Conservation (phyloP, 495 filamentous ascomycete species). For the Sphaerosporella brunnea region DNA sequence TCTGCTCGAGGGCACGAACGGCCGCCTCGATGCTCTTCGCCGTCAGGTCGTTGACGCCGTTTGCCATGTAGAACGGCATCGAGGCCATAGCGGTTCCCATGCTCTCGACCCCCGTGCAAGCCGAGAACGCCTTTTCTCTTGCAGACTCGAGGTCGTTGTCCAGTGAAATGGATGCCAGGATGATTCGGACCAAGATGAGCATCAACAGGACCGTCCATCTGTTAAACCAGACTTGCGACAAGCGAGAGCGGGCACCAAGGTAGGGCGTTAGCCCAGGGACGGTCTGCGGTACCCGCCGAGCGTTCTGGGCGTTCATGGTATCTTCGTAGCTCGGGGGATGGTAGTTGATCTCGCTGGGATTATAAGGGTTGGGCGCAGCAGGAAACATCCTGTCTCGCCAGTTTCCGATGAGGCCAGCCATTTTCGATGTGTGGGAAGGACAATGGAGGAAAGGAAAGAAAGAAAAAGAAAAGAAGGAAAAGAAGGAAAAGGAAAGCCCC, state of each 20-base stretch:
- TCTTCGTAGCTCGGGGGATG: too few relatives aligned
- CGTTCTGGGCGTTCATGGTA: slow-evolving; percentile 14
- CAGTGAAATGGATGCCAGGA: slow-evolving; percentile 54
- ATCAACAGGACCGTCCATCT: slow-evolving; percentile 83
- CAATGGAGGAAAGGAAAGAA: not conserved
- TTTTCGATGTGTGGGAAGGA: not conserved
- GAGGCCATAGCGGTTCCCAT: slow-evolving; percentile 92
- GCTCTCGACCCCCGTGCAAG: slow-evolving; percentile 82
- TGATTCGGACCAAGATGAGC: slow-evolving; percentile 60
- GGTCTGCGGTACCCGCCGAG: slow-evolving; percentile 29
- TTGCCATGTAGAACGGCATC: slow-evolving; percentile 83
- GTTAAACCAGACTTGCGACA: slow-evolving; percentile 95
- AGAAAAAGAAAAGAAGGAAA: not conserved
- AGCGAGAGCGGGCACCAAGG: slow-evolving; percentile 67
- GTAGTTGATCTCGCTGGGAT: too few relatives aligned
- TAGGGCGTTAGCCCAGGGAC: slow-evolving; percentile 64
- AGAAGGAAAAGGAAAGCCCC: not conserved
- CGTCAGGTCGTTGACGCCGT: slow-evolving; percentile 72
- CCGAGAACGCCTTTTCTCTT: slow-evolving; percentile 60
- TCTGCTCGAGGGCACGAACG: slow-evolving; percentile 54
- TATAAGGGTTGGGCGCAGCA: too few relatives aligned
- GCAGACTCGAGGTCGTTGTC: slow-evolving; percentile 57
- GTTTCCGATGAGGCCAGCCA: not conserved
- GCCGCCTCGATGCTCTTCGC: slow-evolving; percentile 59
- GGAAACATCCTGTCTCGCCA: not conserved